Evolutionary conservation across 129 eudicot genomes (phyloP), one percentile per base, ranked within the genome.

Genomic region (Flaveria sonorensis): DNA sequence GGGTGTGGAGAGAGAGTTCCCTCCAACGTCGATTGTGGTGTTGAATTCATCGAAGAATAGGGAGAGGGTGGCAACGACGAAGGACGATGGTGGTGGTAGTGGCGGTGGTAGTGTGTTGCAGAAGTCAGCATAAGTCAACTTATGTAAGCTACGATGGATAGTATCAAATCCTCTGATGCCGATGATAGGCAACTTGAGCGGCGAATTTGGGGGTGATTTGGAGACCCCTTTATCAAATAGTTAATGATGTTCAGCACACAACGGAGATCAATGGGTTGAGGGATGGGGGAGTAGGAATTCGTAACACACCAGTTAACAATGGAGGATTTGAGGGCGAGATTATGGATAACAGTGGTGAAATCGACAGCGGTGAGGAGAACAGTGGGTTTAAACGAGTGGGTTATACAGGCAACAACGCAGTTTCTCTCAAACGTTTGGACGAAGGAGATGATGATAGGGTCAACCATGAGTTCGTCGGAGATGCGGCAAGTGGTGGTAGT

Each of bases 371-470:
- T 68, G 73, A 10, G 79, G 55, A 36, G 66, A 76, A 59, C 70
- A 43, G 70, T 85, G 87, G 20, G 46, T 53, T 65, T 76, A 48
- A 73, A 89, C 19, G 83, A 75, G 21, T 89, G 82, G 30, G 85
- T 79, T 3, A 72, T 69, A 73, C 92, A 92, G 8, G 92, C 96
- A 0, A n/a, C n/a, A n/a, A n/a, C n/a, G n/a, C n/a, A 28, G 61
- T 82, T 85, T 3, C 97, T 91, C 30, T 92, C 97, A 76, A 92
- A 89, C 7, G 97, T 87, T 62, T 87, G 93, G n/a, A 93, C 96
- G 24, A 93, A 87, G 14, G 97, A 84, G 21, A 87, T 85, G 3
- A 92, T 83, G 6, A 92, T 96, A 1, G 97, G 97, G 78, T 92
- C 97, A 10, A 88, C 87, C 97, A 92, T 92, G 7, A 92, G 74